These are phyloP conservation scores for Scedosporium minutisporum DNA, from an alignment of 2,329 filamentous ascomycete species.

Conservation along the genomic window DNA sequence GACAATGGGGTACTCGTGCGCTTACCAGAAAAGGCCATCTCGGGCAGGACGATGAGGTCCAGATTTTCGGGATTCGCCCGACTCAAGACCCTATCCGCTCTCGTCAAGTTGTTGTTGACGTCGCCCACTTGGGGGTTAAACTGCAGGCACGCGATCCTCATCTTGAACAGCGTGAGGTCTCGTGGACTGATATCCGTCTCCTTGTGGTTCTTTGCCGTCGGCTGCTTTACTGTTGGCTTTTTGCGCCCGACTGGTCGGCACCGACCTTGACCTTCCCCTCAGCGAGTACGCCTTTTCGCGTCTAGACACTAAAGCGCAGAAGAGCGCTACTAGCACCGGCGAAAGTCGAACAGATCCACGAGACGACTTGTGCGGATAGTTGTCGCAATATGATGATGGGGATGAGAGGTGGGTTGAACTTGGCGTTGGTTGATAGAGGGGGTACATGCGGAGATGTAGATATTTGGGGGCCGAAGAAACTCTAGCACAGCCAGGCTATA, in stretches of 20 bases:
- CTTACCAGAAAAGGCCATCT: constrained; percentile 65
- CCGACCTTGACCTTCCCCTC: no score
- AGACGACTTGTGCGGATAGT: no score
- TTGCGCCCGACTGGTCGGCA: neutral
- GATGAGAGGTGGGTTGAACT: no score
- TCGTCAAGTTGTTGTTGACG: constrained; percentile 58
- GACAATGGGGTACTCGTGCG: neutral
- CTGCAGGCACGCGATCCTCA: constrained; percentile 63
- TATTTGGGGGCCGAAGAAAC: no score
- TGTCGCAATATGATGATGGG: no score
- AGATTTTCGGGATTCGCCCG: constrained; percentile 41
- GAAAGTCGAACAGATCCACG: no score
- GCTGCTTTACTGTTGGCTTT: neutral
- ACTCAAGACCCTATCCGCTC: constrained; percentile 54
- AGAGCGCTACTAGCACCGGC: no score
- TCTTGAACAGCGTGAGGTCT: constrained; percentile 21
- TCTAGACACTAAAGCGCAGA: no score
- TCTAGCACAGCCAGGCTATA: no score
- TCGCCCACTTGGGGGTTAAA: constrained; percentile 64
- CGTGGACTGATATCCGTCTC: neutral
- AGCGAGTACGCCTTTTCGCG: no score
- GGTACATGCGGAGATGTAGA: no score
- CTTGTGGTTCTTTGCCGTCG: neutral
- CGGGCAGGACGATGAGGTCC: constrained; percentile 65
- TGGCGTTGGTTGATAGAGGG: no score